Base-by-base conservation (phyloP, 768 basidiomycete genomes). In the Pholiota microspora region DNA sequence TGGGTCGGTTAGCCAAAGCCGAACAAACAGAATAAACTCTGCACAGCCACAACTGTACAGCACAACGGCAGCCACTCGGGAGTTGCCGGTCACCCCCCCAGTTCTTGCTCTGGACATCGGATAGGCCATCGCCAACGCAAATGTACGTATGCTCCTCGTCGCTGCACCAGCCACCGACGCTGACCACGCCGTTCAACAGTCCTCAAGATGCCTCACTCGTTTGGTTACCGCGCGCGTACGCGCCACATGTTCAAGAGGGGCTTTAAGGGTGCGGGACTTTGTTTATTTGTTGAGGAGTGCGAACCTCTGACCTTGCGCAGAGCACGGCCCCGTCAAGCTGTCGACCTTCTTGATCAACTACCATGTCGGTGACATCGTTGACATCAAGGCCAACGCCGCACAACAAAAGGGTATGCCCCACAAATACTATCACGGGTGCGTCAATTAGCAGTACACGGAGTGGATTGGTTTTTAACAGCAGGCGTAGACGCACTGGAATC, bases 331-430 rank as follows among this genome's bases (percentile, higher is more conserved):
- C 62, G 81, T 94, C 59, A 90, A 90, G 72, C 58, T 98, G 69
- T 94, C 96, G 60, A 98, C 94, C 18, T 98, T 86, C 85, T 78
- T 98, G 68, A 83, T 88, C 75, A 85, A 86, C 78, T 99, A 89
- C 85, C 85, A 85, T 62, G 85, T 98, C 62, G 97, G 97, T 59
- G 97, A 99, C 71, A 97, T 98, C 65, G 97, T 99, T 65, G 97
- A 99, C 78, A 98, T 99, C 84, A 98, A 97, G 81, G 96, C 96
- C 63, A 98, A 99, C 70, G 85, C 95, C 56, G 92, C 97, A 40
- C 92, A 97, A 76, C 97, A 99, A 86, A 96, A 95, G 89, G 97
- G 97, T 75, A 97, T 98, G 94, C 95, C 95, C 73, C 96, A 98
- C 83, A 98, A 98, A 77, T 95, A 83, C 84, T 94, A 94, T 81